Evolutionary conservation across 352 stramenopile genomes (phyloP).

Genomic region (Blastocystis hominis): DNA sequence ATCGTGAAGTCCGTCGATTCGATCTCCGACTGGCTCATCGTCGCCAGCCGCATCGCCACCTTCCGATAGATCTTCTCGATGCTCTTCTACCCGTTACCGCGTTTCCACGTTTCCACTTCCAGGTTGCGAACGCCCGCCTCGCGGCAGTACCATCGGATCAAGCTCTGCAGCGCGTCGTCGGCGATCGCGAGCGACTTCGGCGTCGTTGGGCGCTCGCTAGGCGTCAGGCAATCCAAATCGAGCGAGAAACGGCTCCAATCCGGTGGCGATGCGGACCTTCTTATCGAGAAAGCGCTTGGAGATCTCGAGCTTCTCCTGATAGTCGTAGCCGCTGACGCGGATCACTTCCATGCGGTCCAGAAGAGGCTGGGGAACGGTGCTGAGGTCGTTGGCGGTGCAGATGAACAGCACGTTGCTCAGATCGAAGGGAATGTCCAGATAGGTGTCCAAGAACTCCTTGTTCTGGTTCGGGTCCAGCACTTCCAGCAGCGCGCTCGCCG

Average conservation of each 20-base stretch:
- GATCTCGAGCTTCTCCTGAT: conserved; percentile 91
- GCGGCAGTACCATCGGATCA: conserved; percentile 83
- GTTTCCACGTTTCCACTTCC: background rate
- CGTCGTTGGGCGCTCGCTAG: background rate
- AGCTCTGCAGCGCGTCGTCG: conserved; percentile 78
- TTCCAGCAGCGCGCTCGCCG: conserved; percentile 86
- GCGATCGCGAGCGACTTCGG: conserved; percentile 67
- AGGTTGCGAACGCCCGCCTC: conserved; percentile 92
- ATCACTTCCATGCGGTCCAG: conserved; percentile 98
- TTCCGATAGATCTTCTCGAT: conserved; percentile 96
- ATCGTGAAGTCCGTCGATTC: conserved; percentile 74
- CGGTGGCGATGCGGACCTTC: conserved; percentile 83
- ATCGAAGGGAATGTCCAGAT: conserved; percentile 93
- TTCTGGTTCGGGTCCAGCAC: conserved; percentile 93
- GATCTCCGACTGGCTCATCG: conserved; percentile 61
- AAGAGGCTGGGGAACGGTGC: conserved; percentile 88
- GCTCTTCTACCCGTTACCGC: conserved; percentile 72
- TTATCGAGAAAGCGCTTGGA: conserved; percentile 91
- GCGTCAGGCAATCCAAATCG: background rate
- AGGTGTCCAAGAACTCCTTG: conserved; percentile 89
- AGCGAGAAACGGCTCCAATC: conserved; percentile 62
- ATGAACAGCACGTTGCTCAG: conserved; percentile 86
- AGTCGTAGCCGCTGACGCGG: conserved; percentile 85
- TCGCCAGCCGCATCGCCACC: conserved; percentile 87
- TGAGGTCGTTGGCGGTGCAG: conserved; percentile 87